A percentile compares a stretch with the other conserved stretches of the same genome.
These are phyloP conservation scores for Coprinopsis cinerea DNA, from an alignment of 768 basidiomycete species.

Conservation along the genomic window DNA sequence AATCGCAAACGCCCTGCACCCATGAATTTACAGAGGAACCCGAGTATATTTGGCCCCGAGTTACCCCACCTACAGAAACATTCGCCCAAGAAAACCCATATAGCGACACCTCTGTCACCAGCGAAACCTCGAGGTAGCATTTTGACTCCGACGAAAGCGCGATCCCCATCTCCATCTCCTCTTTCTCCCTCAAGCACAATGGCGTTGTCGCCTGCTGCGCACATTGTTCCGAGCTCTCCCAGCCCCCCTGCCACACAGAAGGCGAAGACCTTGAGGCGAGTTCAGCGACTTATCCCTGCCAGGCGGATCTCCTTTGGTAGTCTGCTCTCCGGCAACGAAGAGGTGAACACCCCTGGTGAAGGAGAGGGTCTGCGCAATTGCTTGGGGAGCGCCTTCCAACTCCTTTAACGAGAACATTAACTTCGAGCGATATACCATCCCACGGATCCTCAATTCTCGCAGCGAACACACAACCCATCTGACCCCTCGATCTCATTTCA, in stretches of 20 bases:
- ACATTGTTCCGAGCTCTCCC: constrained; percentile 10
- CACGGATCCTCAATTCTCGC: not conserved
- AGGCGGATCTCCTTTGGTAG: constrained; percentile 66
- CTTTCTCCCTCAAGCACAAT: constrained; percentile 11
- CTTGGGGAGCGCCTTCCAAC: constrained; percentile 63
- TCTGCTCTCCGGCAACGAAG: constrained; percentile 31
- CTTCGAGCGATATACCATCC: not conserved
- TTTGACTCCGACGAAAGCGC: not conserved
- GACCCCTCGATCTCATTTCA: not conserved
- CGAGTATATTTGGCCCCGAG: constrained; percentile 64
- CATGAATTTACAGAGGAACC: constrained; percentile 53
- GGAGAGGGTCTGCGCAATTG: constrained; percentile 21
- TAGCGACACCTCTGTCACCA: constrained; percentile 8
- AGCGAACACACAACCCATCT: not conserved
- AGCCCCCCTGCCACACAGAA: constrained; percentile 22
- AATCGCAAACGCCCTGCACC: constrained; percentile 20
- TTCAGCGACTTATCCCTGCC: constrained; percentile 40
- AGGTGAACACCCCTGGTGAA: constrained; percentile 31
- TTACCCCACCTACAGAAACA: constrained; percentile 38
- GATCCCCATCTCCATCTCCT: constrained; percentile 13
- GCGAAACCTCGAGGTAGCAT: constrained; percentile 6
- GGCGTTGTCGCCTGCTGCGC: constrained; percentile 8
- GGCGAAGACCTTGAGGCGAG: constrained; percentile 43
- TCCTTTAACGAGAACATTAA: constrained; percentile 16
- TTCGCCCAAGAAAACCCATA: not conserved